A percentile compares a stretch with the other conserved stretches of the same genome.
These are phyloP conservation scores for Yamadazyma pseudoaaseri DNA, from an alignment of 1,139 yeast genomes.

Conservation along the genomic window DNA sequence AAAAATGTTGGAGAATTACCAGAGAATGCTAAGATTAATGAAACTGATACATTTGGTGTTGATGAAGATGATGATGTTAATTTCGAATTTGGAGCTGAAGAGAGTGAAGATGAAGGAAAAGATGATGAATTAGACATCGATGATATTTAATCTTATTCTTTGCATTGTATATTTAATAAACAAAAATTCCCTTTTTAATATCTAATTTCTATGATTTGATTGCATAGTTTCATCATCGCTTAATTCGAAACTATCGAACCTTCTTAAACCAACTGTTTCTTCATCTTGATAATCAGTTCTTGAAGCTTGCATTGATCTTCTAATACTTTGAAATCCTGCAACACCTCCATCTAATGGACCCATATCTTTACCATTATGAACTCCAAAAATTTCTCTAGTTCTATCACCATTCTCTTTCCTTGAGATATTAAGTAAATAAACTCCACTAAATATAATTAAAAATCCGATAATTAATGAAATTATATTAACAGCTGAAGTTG, in stretches of 20 bases:
- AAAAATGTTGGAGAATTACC: slow-evolving; percentile 97
- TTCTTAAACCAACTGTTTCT: slow-evolving; percentile 57
- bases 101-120: slow-evolving; percentile 72
- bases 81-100: slow-evolving; percentile 97
- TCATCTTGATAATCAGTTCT: slow-evolving; percentile 50
- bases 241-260: slow-evolving; percentile 62
- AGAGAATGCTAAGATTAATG: slow-evolving; percentile 94
- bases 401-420: slow-evolving; percentile 62
- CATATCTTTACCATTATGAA: slow-evolving; percentile 55
- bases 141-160: slow-evolving; percentile 51
- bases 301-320: slow-evolving; percentile 65
- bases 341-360: slow-evolving; percentile 83
- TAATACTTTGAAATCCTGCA: slow-evolving; percentile 64
- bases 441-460: slow-evolving; percentile 84
- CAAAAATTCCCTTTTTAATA: not conserved
- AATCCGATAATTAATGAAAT: slow-evolving; percentile 87
- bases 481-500: slow-evolving; percentile 75
- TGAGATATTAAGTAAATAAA: slow-evolving; percentile 75
- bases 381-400: slow-evolving; percentile 57
- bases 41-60: slow-evolving; percentile 95
- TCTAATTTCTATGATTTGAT: slow-evolving; percentile 10
- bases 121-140: slow-evolving; percentile 74
- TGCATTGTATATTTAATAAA: slow-evolving; percentile 3
- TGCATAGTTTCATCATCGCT: slow-evolving; percentile 37
- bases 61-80: slow-evolving; percentile 97